Evolutionary conservation across 768 basidiomycete species (phyloP), one percentile per base, ranked within the genome.

Genomic region (Hygrophoropsis aurantiaca): DNA sequence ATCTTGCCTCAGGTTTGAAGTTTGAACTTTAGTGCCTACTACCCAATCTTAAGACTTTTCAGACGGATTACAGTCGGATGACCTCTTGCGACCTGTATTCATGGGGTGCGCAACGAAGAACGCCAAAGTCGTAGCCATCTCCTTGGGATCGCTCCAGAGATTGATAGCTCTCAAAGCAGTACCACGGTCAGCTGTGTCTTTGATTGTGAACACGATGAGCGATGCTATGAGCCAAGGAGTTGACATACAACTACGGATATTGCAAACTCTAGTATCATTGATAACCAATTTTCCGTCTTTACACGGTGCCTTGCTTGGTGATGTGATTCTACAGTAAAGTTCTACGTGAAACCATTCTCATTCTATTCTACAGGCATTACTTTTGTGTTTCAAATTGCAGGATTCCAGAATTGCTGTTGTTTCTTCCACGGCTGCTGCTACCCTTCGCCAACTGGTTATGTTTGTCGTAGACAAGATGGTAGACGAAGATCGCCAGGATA

Each of bases 351-450:
- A 8, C 9, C 2, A 23, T 30, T n/a, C 26, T 15, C n/a, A 13
- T 26, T 23, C 6, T 15, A 20, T 26, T 39, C 5, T 34, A 8
- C 56, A 95, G 91, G 91, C 91, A 0, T 74, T 98, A 0, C 70
- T 95, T n/a, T 70, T 97, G 7, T 97, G 94, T 59, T 98, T 98
- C 78, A 92, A 85, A 64, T 71, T 97, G 20, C 94, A 97, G 66
- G 97, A 97, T 49, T 94, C 92, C 1, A 84, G 90, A 53, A 97
- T 94, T 19, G 89, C 93, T 0, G 95, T 98, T 20, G 95, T 99
- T 6, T 95, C 94, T 3, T 94, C 92, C 0, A 98, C 97, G 3
- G 95, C 95, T 2, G 94, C 94, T 3, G 97, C 97, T 0, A 97
- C 94, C 0, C 78, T 97, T 4, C 85, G 94, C 2, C 95, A 98